Conservation (phyloP, 1,139 yeast genomes). For the Eremothecium cymbalariae region DNA sequence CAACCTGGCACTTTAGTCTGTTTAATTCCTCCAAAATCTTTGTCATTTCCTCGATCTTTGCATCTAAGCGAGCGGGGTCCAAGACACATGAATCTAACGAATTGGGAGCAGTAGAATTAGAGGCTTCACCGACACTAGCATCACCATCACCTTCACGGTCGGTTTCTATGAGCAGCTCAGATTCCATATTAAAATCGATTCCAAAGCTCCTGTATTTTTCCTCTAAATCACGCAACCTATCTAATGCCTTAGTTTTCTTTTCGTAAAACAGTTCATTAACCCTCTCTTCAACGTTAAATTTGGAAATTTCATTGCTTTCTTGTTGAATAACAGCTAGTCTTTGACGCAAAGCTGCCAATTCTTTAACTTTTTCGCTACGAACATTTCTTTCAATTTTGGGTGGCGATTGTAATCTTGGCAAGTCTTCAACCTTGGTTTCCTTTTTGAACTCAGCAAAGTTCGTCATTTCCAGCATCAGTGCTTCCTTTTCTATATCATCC, state of each 20-base stretch:
- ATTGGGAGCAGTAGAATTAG: not conserved
- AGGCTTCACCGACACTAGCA: not conserved
- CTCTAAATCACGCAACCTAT: constrained; percentile 57
- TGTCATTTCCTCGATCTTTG: constrained; percentile 41
- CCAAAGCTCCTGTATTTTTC: constrained; percentile 52
- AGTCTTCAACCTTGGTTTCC: constrained; percentile 2
- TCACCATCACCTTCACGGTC: not conserved
- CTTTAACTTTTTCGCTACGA: constrained; percentile 32
- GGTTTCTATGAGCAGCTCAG: no score
- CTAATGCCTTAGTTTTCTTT: constrained; percentile 57
- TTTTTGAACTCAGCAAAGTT: constrained; percentile 49
- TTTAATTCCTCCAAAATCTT: constrained; percentile 36
- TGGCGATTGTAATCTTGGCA: constrained; percentile 19
- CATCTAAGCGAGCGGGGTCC: constrained; percentile 39
- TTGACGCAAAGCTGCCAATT: constrained; percentile 46
- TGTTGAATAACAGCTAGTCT: constrained; percentile 54
- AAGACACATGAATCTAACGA: not conserved
- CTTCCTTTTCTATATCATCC: constrained; percentile 80
- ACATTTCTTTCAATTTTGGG: constrained; percentile 12
- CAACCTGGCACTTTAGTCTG: constrained; percentile 12
- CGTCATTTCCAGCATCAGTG: constrained; percentile 79
- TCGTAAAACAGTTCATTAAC: constrained; percentile 50
- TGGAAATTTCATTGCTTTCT: constrained; percentile 68
- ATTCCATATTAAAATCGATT: constrained; percentile 39
- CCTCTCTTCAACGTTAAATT: constrained; percentile 43